Evolutionary conservation across 495 filamentous ascomycete genomes (phyloP).

Genomic region (Usnea hakonensis): DNA sequence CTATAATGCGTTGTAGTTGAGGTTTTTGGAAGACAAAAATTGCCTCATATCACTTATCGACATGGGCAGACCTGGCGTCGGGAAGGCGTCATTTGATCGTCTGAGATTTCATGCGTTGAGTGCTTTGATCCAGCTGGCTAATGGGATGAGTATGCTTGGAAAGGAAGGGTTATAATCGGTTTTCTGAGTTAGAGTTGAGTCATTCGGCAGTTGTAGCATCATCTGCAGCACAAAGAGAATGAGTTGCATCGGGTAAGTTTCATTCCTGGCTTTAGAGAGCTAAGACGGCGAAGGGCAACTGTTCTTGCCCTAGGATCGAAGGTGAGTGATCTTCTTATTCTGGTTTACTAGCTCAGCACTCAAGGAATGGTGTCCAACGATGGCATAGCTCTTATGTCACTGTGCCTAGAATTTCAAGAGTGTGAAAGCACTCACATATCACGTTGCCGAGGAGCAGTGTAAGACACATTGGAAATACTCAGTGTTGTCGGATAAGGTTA

Average conservation of each 20-base stretch:
- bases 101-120: too few species aligned
- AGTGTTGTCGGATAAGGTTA: background rate
- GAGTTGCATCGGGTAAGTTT: too few species aligned
- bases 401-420: background rate
- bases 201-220: too few species aligned
- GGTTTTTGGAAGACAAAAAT: too few species aligned
- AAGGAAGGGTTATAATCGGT: too few species aligned
- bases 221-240: background rate
- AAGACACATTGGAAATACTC: background rate
- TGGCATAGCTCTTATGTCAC: background rate
- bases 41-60: too few species aligned
- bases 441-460: background rate
- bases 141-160: too few species aligned
- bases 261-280: background rate
- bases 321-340: background rate
- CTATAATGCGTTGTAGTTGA: too few species aligned
- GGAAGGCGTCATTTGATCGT: too few species aligned
- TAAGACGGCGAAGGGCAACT: background rate
- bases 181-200: too few species aligned
- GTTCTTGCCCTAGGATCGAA: background rate
- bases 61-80: too few species aligned
- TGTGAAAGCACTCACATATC: background rate
- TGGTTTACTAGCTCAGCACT: background rate
- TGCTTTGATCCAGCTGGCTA: too few species aligned
- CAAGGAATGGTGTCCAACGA: background rate